Base-by-base conservation (phyloP, 2,329 filamentous ascomycete genomes). In the Penicillium crustosum region DNA sequence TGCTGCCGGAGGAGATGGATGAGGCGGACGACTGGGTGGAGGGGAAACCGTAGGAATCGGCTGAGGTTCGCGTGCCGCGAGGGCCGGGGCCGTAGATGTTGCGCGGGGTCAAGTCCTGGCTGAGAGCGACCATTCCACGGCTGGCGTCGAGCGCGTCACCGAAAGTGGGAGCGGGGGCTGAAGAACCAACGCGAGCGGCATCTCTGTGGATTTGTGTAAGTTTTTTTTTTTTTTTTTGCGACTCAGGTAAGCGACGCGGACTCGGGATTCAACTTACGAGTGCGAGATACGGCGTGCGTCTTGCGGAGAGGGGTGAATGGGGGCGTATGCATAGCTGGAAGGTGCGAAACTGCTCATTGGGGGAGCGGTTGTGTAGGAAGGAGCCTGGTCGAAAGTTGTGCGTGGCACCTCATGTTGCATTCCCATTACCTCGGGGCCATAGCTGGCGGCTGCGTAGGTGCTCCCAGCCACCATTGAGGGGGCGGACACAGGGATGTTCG, bases 61-160 rank as follows among this genome's bases (percentile, higher is more conserved):
- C 83, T 1, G 92, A 92, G 55, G 86, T 87, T 63, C 91, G 83
- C 57, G 84, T 83, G 57, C 79, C 79, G 49, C 87, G 81, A 63
- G 85, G 83, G 60, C 89, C 91, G 70, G 85, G 83, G 61, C 89
- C 91, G 71, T 96, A 96, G 68, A 96, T 91, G 72, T 93, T 94
- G 61, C 93, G 83, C 13, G 93, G 91, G 1, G 92, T 96, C 68
- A 87, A 77, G 68, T 97, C 92, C 78, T 97, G 92, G 83, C 91
- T 96, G 84, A 97, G 90, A 38, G 92, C 91, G 27, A 97, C 84
- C 90, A 97, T 97, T 66, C 92, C 91, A 61, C 94, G 89, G 73
- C 92, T 93, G 25, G 93, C 93, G 74, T 97, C 93, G 56, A 97
- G 86, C 29, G 91, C 91, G 72, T 97, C 93, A 65, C 89, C 90